A percentile compares a stretch with the other conserved stretches of the same genome.
These are phyloP conservation scores for Apiotrichum sp. DNA, from an alignment of 1,284 basidiomycete species.

Conservation along the genomic window DNA sequence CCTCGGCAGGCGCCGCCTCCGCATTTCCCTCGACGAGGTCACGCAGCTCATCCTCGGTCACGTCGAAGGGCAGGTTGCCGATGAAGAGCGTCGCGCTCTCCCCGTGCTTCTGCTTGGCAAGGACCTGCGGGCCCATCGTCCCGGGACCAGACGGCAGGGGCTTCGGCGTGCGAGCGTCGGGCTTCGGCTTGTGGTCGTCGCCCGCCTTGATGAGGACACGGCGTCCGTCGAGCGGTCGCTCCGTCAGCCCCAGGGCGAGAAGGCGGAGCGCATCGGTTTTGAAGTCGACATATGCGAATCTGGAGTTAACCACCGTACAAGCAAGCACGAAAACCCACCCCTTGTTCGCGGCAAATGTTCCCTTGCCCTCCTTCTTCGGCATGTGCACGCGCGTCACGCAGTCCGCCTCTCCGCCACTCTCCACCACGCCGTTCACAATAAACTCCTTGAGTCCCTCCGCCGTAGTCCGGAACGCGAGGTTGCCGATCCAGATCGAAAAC, in stretches of 20 bases:
- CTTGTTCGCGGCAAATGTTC: conserved; percentile 50
- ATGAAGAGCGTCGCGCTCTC: conserved; percentile 42
- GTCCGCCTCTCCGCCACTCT: conserved; percentile 32
- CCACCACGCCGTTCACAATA: conserved; percentile 60
- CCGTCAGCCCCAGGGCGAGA: conserved; percentile 71
- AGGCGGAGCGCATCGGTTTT: conserved; percentile 65
- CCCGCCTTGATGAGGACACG: conserved; percentile 90
- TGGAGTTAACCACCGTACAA: no score
- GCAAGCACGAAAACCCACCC: conserved; percentile 45
- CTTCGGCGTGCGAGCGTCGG: conserved; percentile 45
- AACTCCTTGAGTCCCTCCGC: conserved; percentile 62
- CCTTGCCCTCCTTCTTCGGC: conserved; percentile 46
- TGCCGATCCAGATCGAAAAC: conserved; percentile 85
- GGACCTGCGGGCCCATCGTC: conserved; percentile 14
- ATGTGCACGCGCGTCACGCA: conserved; percentile 52
- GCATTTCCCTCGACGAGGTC: conserved; percentile 43
- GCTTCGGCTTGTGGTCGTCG: conserved; percentile 55
- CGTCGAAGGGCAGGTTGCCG: conserved; percentile 57
- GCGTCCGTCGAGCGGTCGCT: conserved; percentile 75
- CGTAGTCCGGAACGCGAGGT: conserved; percentile 85
- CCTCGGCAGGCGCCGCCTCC: conserved; percentile 15
- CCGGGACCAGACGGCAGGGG: conserved; percentile 48
- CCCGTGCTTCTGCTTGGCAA: conserved; percentile 42
- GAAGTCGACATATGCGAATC: conserved; percentile 96
- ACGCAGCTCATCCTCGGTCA: conserved; percentile 68